phyloP scores from a whole-genome alignment of 192 early-diverging fungal genomes.

The Entomortierella chlamydospora region DNA sequence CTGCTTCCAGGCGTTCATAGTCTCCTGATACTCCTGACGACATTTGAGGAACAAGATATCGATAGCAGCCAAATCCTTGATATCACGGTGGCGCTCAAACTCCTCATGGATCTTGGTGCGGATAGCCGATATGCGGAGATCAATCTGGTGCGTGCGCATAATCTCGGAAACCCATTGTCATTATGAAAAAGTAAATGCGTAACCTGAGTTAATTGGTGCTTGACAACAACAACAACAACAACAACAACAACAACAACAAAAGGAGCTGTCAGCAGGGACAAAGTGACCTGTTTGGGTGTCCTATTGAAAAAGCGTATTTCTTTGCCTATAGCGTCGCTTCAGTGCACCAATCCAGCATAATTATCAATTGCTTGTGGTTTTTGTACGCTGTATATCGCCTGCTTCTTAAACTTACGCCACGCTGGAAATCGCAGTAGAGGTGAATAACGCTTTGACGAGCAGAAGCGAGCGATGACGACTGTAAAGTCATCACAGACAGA shows the following conservation, averaged over 20 bases:
- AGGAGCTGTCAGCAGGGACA: too few species aligned
- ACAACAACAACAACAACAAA: too few species aligned
- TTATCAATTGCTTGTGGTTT: too few species aligned
- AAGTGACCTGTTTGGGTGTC: too few species aligned
- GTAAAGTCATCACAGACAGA: slow-evolving; percentile 62
- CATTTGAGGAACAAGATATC: slow-evolving; percentile 92
- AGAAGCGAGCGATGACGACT: slow-evolving; percentile 71
- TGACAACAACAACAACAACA: too few species aligned
- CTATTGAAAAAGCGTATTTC: too few species aligned
- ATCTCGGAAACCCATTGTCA: slow-evolving; percentile 74
- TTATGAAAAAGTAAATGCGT: too few species aligned
- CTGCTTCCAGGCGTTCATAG: slow-evolving; percentile 94
- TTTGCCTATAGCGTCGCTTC: too few species aligned
- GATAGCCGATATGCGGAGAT: slow-evolving; percentile 75
- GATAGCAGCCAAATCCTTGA: slow-evolving; percentile 78
- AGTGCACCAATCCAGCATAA: too few species aligned
- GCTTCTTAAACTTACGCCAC: slow-evolving; percentile 70
- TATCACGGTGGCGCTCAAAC: slow-evolving; percentile 87
- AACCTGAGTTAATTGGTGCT: too few species aligned
- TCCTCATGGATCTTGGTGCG: slow-evolving; percentile 89
- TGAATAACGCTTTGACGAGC: slow-evolving; percentile 71
- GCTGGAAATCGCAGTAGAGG: slow-evolving; percentile 82
- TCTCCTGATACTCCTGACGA: slow-evolving; percentile 88
- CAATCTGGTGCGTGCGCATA: slow-evolving; percentile 78
- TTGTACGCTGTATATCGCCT: too few species aligned